Evolutionary conservation across 306 rosid genomes (phyloP).

Genomic region (Cucumis cinereus): DNA sequence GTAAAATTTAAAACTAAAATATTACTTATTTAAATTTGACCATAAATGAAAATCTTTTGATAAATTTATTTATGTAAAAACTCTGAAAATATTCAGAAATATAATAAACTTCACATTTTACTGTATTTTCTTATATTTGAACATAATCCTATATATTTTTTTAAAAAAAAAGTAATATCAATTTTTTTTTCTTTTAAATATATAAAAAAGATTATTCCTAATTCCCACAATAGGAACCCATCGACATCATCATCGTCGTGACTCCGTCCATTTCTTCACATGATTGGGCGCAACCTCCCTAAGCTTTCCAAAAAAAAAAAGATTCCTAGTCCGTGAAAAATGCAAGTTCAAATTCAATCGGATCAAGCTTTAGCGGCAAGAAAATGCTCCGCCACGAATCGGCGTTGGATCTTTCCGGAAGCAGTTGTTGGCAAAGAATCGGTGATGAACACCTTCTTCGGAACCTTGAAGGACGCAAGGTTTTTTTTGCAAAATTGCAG

Average conservation of each 20-base stretch:
- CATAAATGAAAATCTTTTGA: too few relatives aligned
- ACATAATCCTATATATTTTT: too few relatives aligned
- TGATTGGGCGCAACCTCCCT: background rate
- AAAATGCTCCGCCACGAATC: constrained; percentile 65
- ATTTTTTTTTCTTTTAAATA: too few relatives aligned
- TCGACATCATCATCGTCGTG: background rate
- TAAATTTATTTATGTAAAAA: too few relatives aligned
- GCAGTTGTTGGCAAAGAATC: constrained; percentile 78
- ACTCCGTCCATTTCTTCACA: too few relatives aligned
- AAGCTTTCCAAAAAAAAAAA: background rate
- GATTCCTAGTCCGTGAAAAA: background rate
- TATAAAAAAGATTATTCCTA: too few relatives aligned
- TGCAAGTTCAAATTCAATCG: background rate
- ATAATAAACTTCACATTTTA: too few relatives aligned
- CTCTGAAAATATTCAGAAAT: too few relatives aligned
- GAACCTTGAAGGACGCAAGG: constrained; percentile 70
- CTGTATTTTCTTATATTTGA: too few relatives aligned
- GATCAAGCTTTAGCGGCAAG: constrained; percentile 14
- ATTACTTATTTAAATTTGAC: too few relatives aligned
- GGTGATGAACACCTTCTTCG: constrained; percentile 62
- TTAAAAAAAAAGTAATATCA: too few relatives aligned
- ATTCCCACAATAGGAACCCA: background rate
- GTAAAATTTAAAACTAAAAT: too few relatives aligned
- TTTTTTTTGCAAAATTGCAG: constrained; percentile 57
- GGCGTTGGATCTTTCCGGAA: constrained; percentile 68